Evolutionary conservation across 495 filamentous ascomycete species (phyloP).

Genomic region (Neurospora sp.): DNA sequence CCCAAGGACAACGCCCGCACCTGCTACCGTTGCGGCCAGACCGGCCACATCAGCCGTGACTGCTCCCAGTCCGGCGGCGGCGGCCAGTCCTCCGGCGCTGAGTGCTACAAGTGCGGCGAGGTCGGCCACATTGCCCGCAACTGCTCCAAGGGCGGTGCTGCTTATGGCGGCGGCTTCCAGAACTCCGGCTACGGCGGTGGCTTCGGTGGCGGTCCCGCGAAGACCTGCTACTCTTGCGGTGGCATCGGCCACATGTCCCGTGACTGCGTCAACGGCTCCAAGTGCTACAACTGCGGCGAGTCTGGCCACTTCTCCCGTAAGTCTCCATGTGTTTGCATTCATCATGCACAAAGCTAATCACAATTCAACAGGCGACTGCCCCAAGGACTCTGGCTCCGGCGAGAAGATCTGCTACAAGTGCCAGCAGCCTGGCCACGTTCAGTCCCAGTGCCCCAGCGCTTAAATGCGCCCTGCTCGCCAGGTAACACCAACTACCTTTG

Average conservation of each 20-base stretch:
- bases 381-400: slow-evolving; percentile 59
- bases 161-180: slow-evolving; percentile 34
- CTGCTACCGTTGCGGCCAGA: slow-evolving; percentile 86
- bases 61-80: slow-evolving; percentile 50
- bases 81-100: slow-evolving; percentile 31
- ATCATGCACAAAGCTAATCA: background rate
- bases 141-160: slow-evolving; percentile 57
- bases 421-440: slow-evolving; percentile 96
- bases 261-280: slow-evolving; percentile 96
- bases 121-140: slow-evolving; percentile 95
- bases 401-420: slow-evolving; percentile 99
- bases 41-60: slow-evolving; percentile 90
- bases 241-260: slow-evolving; percentile 94
- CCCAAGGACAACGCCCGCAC: slow-evolving; percentile 73
- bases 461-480: slow-evolving; percentile 9
- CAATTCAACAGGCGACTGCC: slow-evolving; percentile 52
- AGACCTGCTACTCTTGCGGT: slow-evolving; percentile 95
- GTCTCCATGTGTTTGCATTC: background rate
- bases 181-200: slow-evolving; percentile 40
- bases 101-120: slow-evolving; percentile 99
- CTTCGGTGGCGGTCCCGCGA: slow-evolving; percentile 40
- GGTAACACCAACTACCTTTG: slow-evolving; percentile 3
- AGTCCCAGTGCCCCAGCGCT: slow-evolving; percentile 75
- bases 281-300: slow-evolving; percentile 99
- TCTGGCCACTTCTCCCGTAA: slow-evolving; percentile 79